phyloP scores from a whole-genome alignment of 768 basidiomycete genomes.

The Suillus occidentalis region DNA sequence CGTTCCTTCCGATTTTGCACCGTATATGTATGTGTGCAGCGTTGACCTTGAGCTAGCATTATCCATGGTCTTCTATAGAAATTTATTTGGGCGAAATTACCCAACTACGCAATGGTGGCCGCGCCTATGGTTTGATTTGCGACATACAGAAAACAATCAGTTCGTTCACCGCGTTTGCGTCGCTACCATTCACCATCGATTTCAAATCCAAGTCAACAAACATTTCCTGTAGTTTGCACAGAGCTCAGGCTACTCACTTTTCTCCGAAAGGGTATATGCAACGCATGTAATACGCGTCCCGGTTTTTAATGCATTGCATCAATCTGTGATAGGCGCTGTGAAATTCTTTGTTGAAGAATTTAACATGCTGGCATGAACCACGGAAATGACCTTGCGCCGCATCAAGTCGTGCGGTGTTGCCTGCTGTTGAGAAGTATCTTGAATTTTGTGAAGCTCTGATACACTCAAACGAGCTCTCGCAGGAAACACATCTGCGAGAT shows the following conservation, averaged over 20 bases:
- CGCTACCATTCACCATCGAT: not conserved
- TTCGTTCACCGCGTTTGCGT: not conserved
- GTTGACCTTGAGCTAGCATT: not conserved
- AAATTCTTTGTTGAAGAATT: not conserved
- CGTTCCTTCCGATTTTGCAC: not conserved
- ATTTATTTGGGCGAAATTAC: not conserved
- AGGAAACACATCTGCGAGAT: not conserved
- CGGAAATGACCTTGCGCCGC: not conserved
- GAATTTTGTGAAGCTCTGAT: not conserved
- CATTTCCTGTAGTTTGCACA: not conserved
- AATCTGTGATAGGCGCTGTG: not conserved
- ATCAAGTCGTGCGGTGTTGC: not conserved
- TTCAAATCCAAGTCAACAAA: not conserved
- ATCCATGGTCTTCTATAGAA: not conserved
- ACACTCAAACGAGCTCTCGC: not conserved
- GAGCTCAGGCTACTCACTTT: not conserved
- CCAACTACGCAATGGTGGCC: not conserved
- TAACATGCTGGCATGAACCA: not conserved
- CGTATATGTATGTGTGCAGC: too few relatives aligned
- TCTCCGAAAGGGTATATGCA: not conserved
- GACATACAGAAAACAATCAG: not conserved
- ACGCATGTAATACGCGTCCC: not conserved
- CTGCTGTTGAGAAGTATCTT: not conserved
- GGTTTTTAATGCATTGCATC: not conserved
- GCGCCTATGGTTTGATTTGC: not conserved